These are phyloP conservation scores for Coemansia sp. DNA, from an alignment of 192 early-diverging fungal genomes.

Conservation along the genomic window DNA sequence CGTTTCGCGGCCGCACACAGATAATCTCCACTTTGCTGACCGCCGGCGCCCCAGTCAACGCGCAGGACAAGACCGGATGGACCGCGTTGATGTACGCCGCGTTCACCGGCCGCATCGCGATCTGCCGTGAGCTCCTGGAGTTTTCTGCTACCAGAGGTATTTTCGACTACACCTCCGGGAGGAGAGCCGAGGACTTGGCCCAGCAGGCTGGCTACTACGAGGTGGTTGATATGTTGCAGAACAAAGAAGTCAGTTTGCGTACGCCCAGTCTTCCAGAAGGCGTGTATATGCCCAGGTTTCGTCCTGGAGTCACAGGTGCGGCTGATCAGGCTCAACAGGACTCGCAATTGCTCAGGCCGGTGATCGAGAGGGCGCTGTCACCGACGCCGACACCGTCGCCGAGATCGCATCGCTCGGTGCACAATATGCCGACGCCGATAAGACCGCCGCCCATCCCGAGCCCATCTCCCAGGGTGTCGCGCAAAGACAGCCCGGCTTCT, in stretches of 20 bases:
- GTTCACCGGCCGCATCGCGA: slow-evolving; percentile 45
- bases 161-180: slow-evolving; percentile 8
- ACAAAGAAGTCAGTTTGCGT: slow-evolving; percentile 14
- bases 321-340: not conserved
- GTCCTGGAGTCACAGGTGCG: not conserved
- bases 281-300: slow-evolving; percentile 23
- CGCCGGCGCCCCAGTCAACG: slow-evolving; percentile 18
- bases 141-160: slow-evolving; percentile 8
- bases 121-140: slow-evolving; percentile 48
- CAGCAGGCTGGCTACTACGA: slow-evolving; percentile 44
- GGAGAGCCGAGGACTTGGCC: slow-evolving; percentile 31
- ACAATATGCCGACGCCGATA: slow-evolving; percentile 3
- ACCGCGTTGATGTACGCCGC: slow-evolving; percentile 51
- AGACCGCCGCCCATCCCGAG: slow-evolving; percentile 18
- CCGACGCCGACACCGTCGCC: slow-evolving; percentile 15
- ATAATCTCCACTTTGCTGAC: slow-evolving; percentile 19
- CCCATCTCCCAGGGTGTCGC: not conserved
- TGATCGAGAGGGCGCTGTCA: slow-evolving; percentile 19
- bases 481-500: not conserved
- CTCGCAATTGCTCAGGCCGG: slow-evolving; percentile 4
- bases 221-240: slow-evolving; percentile 42
- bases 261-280: slow-evolving; percentile 37
- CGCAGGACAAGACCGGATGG: slow-evolving; percentile 40
- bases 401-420: slow-evolving; percentile 2
- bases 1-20: slow-evolving; percentile 44